These are phyloP conservation scores for Xylariaceae sp. DNA, from an alignment of 2,329 filamentous ascomycete genomes.

Conservation along the genomic window DNA sequence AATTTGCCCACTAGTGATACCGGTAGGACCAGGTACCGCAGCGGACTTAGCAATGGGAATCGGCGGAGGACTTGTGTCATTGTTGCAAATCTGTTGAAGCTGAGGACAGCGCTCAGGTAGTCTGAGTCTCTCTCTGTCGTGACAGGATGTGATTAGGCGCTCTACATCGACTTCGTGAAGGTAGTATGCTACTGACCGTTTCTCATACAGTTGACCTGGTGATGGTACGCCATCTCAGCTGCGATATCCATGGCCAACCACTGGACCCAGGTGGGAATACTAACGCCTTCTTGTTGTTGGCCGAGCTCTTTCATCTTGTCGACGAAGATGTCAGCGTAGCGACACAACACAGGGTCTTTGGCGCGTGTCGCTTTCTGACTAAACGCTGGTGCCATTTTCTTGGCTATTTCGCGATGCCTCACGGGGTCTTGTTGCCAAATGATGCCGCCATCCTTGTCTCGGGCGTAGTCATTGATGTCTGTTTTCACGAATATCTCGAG, in stretches of 20 bases:
- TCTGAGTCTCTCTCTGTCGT: neutral
- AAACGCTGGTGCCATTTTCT: constrained; percentile 22
- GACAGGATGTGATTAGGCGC: no score
- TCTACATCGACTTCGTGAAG: no score
- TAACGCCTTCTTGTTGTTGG: constrained; percentile 1
- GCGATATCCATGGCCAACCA: constrained; percentile 20
- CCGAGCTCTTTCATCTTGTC: neutral
- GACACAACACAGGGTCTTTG: neutral
- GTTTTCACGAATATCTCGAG: constrained; percentile 15
- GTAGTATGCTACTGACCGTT: neutral
- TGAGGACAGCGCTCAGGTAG: neutral
- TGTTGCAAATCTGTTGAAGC: neutral
- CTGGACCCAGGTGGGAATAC: constrained; percentile 12
- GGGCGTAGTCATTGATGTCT: constrained; percentile 11
- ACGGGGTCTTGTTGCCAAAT: constrained; percentile 21
- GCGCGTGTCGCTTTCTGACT: constrained; percentile 16
- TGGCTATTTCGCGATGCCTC: constrained; percentile 17
- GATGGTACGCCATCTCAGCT: constrained; percentile 13
- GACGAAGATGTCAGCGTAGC: neutral
- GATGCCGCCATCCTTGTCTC: constrained; percentile 13
- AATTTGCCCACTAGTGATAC: neutral
- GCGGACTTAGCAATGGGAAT: neutral
- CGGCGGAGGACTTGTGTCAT: neutral
- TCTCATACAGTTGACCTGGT: neutral
- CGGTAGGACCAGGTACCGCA: neutral